Evolutionary conservation across 2,329 filamentous ascomycete genomes (phyloP).

Genomic region (Fusarium chaquense): DNA sequence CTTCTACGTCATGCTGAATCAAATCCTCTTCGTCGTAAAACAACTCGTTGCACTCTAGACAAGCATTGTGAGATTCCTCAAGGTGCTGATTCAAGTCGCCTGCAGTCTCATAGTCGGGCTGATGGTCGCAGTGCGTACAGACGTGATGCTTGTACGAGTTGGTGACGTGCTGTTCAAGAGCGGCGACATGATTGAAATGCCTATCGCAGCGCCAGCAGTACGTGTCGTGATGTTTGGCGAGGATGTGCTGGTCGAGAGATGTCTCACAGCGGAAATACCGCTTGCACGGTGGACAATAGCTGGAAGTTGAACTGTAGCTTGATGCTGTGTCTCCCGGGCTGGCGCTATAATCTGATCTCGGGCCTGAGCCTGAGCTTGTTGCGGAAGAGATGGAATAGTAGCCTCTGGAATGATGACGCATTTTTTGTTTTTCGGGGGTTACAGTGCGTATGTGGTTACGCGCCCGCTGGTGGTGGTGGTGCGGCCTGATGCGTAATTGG

Average conservation of each 20-base stretch:
- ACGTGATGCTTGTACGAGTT: slow-evolving; percentile 12
- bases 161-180: slow-evolving; percentile 4
- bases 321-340: not conserved
- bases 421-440: not conserved
- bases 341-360: not conserved
- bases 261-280: not conserved
- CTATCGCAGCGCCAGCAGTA: slow-evolving; percentile 25
- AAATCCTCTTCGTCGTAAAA: not conserved
- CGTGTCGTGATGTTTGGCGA: not conserved
- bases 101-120: not conserved
- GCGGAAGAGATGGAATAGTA: not conserved
- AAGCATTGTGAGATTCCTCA: not conserved
- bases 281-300: slow-evolving; percentile 8
- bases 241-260: slow-evolving; percentile 8
- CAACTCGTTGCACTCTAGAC: not conserved
- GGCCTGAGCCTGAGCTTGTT: not conserved
- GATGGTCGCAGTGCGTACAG: not conserved
- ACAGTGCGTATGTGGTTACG: not conserved
- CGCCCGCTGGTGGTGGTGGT: not conserved
- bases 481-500: not conserved
- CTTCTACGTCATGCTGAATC: slow-evolving; percentile 11
- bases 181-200: not conserved
- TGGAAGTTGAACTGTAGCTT: not conserved
- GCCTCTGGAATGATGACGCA: slow-evolving; percentile 1
- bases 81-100: not conserved